Evolutionary conservation across 495 filamentous ascomycete species (phyloP).

Genomic region (Bacidia gigantensis): DNA sequence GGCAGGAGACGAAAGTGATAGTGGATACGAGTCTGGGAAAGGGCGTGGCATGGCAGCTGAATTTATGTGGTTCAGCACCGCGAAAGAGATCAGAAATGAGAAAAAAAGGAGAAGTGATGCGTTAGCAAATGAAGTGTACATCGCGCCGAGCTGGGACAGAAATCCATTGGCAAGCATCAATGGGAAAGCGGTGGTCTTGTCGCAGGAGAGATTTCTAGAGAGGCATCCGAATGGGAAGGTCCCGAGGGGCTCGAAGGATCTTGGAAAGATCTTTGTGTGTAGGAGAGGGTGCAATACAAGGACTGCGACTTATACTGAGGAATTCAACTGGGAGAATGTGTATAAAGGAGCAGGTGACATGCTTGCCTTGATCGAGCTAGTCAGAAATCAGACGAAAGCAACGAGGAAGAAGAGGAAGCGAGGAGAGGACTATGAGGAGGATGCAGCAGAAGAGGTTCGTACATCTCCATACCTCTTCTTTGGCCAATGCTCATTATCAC

Average conservation of each 20-base stretch:
- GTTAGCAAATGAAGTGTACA: constrained; percentile 80
- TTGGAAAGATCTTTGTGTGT: constrained; percentile 83
- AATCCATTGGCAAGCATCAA: constrained; percentile 85
- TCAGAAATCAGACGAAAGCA: constrained; percentile 56
- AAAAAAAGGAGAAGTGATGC: constrained; percentile 75
- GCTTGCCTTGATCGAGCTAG: constrained; percentile 43
- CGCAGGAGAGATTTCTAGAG: constrained; percentile 46
- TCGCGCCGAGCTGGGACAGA: constrained; percentile 69
- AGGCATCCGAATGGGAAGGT: constrained; percentile 66
- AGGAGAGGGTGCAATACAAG: constrained; percentile 75
- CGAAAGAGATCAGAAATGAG: constrained; percentile 72
- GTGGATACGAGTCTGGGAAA: constrained; percentile 16
- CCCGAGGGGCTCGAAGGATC: constrained; percentile 57
- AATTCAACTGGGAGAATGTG: constrained; percentile 82
- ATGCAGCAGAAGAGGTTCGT: constrained; percentile 21
- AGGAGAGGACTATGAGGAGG: constrained; percentile 30
- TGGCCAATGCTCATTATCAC: background rate
- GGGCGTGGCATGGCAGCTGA: constrained; percentile 41
- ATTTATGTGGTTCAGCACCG: constrained; percentile 86
- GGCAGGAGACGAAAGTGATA: constrained; percentile 18
- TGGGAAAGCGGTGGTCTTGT: constrained; percentile 71
- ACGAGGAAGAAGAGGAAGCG: constrained; percentile 51
- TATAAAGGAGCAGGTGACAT: constrained; percentile 55
- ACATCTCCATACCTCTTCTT: background rate
- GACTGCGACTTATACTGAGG: constrained; percentile 81